Percentiles rank a stretch among this genome's conserved stretches.
Evolutionary conservation across 768 basidiomycete species (phyloP).

Genomic region (Suillus luteus): DNA sequence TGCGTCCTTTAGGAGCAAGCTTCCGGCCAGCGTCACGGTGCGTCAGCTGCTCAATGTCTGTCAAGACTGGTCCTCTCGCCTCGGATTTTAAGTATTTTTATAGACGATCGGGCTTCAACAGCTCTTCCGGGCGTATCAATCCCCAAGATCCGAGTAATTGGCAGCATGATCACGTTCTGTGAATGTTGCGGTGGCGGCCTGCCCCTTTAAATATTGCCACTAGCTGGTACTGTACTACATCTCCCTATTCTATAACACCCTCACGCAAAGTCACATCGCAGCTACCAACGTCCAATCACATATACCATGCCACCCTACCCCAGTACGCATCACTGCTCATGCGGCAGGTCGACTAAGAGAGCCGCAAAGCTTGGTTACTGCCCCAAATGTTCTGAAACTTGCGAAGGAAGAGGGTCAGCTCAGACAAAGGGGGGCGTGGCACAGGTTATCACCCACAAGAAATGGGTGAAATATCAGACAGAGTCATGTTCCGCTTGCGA

Average conservation of each 20-base stretch:
- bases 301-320: background rate
- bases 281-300: background rate
- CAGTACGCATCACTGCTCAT: background rate
- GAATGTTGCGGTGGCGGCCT: too few species aligned
- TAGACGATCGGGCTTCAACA: too few species aligned
- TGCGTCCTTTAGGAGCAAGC: too few species aligned
- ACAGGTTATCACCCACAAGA: background rate
- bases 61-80: too few species aligned
- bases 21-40: too few species aligned
- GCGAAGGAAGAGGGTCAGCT: background rate
- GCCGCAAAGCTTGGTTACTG: background rate
- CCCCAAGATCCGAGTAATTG: too few species aligned
- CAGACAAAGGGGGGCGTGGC: background rate
- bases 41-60: too few species aligned
- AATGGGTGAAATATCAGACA: background rate
- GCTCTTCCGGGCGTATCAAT: too few species aligned
- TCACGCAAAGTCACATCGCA: background rate
- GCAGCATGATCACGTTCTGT: too few species aligned
- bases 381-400: background rate
- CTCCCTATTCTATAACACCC: background rate
- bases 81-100: too few species aligned
- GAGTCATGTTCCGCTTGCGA: background rate
- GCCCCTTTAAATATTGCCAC: too few species aligned
- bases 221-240: too few species aligned
- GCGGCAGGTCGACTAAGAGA: background rate